Conservation (phyloP, 2,329 filamentous ascomycete species). For the Aspergillus unguis region DNA sequence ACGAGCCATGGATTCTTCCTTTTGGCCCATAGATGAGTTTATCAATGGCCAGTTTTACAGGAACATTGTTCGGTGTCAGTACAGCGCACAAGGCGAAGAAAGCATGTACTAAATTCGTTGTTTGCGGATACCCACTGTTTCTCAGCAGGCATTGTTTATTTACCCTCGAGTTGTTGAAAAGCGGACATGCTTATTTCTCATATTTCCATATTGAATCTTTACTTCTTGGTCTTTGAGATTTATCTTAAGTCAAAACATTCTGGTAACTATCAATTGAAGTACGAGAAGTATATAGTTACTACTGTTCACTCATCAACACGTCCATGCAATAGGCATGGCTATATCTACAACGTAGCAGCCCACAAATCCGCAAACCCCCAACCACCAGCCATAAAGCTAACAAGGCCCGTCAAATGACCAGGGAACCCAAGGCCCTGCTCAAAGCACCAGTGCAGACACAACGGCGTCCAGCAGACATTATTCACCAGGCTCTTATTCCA, state of each 20-base stretch:
- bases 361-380: slow-evolving; percentile 47
- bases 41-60: slow-evolving; percentile 18
- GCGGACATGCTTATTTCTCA: no score
- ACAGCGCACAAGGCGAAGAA: slow-evolving; percentile 10
- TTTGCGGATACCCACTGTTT: background rate
- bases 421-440: slow-evolving; percentile 60
- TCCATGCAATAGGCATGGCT: background rate
- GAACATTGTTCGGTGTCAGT: slow-evolving; percentile 9
- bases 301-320: background rate
- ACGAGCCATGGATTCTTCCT: slow-evolving; percentile 5
- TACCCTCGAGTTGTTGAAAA: background rate
- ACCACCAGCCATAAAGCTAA: slow-evolving; percentile 53
- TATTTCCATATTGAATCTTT: no score
- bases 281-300: no score
- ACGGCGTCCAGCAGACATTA: slow-evolving; percentile 73
- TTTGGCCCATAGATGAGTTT: slow-evolving; percentile 20
- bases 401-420: slow-evolving; percentile 56
- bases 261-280: no score
- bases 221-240: no score
- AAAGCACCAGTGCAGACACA: slow-evolving; percentile 80
- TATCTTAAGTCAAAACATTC: no score
- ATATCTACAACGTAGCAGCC: slow-evolving; percentile 36
- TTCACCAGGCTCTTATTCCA: slow-evolving; percentile 62
- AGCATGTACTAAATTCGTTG: background rate
- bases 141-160: background rate